Percentiles rank a stretch among this genome's conserved stretches.
phyloP scores from a whole-genome alignment of 805 yeast genomes.

The Kodamaea fukazawae region DNA sequence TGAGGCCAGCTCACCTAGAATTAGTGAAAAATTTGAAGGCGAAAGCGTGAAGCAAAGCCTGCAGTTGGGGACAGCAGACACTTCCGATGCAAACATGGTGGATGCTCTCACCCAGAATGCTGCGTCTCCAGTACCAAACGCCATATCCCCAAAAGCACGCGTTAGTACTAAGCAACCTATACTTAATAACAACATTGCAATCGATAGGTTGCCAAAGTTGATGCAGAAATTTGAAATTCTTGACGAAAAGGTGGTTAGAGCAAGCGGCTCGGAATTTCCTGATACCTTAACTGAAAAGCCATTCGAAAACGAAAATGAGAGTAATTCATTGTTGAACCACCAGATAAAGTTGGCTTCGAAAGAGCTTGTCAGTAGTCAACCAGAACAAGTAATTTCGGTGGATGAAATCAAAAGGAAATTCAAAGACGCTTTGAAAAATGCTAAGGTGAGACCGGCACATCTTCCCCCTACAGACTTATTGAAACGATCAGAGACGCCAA shows the following conservation, averaged over 20 bases:
- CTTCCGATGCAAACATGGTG: background rate
- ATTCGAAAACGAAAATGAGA: slow-evolving; percentile 14
- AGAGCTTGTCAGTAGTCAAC: background rate
- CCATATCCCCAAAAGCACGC: background rate
- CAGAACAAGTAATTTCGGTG: too few relatives aligned
- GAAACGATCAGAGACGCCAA: slow-evolving; percentile 3
- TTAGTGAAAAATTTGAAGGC: too few relatives aligned
- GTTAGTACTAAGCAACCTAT: too few relatives aligned
- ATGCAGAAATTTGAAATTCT: too few relatives aligned
- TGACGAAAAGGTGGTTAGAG: too few relatives aligned
- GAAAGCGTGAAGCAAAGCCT: background rate
- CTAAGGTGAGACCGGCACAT: background rate
- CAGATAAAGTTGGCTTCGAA: background rate
- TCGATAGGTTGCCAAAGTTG: too few relatives aligned
- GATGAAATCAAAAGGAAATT: too few relatives aligned
- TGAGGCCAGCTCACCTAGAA: too few relatives aligned
- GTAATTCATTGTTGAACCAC: background rate
- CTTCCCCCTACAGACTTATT: background rate
- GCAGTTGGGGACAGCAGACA: background rate
- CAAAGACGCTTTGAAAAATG: too few relatives aligned
- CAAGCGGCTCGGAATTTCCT: too few relatives aligned
- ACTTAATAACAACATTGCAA: too few relatives aligned
- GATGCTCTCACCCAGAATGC: slow-evolving; percentile 12
- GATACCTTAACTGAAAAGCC: too few relatives aligned
- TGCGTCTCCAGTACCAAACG: slow-evolving; percentile 11